A percentile compares a stretch with the other conserved stretches of the same genome.
Conservation (phyloP, 257 asterid species). For the Craterostigma plantagineum region DNA sequence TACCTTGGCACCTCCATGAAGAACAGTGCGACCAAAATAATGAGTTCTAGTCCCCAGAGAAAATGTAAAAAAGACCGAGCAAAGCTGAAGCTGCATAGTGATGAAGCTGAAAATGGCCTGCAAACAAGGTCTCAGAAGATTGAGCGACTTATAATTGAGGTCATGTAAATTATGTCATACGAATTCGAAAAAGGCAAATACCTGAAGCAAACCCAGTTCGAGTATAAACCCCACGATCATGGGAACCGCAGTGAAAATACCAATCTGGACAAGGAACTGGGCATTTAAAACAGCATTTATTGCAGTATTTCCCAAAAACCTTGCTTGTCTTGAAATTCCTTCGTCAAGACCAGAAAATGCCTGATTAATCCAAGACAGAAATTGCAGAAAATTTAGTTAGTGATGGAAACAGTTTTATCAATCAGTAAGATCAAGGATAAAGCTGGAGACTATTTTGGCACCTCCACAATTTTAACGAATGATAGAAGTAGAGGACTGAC, state of each 20-base stretch:
- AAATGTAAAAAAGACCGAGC: conserved; percentile 91
- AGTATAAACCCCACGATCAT: conserved; percentile 95
- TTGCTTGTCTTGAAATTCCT: conserved; percentile 50
- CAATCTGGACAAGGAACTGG: conserved; percentile 94
- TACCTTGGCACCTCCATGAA: conserved; percentile 99
- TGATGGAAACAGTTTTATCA: no score
- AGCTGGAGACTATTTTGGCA: conserved; percentile 1
- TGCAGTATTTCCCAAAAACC: conserved; percentile 64
- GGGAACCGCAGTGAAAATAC: conserved; percentile 93
- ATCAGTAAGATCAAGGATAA: conserved; percentile 2
- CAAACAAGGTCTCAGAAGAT: conserved; percentile 9
- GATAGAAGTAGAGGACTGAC: no score
- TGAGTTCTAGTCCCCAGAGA: conserved; percentile 92
- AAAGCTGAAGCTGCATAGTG: conserved; percentile 98
- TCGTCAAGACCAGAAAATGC: conserved; percentile 95
- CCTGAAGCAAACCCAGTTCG: conserved; percentile 81
- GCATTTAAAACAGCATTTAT: conserved; percentile 76
- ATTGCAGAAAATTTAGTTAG: neutral
- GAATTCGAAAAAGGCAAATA: conserved; percentile 12
- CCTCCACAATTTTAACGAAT: no score
- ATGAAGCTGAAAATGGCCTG: conserved; percentile 95
- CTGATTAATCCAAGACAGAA: conserved; percentile 15
- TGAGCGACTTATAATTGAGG: no score
- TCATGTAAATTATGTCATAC: no score
- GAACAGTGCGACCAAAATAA: conserved; percentile 95